Base-by-base conservation (phyloP, 1,284 basidiomycete species). In the Retiboletus fuscus region DNA sequence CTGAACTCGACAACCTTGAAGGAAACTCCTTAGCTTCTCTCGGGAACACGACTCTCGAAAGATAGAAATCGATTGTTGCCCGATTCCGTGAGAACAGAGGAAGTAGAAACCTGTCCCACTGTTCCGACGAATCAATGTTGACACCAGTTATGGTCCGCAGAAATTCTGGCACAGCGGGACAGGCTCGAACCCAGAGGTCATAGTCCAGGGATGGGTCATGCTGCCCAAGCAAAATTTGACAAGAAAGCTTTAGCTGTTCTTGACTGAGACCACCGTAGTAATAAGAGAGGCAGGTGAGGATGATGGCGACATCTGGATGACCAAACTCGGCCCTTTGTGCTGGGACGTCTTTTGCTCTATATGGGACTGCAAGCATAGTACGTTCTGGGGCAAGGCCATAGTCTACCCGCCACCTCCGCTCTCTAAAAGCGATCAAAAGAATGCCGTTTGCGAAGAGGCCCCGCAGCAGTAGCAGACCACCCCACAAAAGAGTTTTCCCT, bases 261-360 rank as follows among this genome's bases (percentile, higher is more conserved):
- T 80, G 71, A 5, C 3, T n/a, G 43, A 90, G 82, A 16, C 89
- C 89, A 3, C 80, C 77, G 60, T 89, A 88, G 63, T 89, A 89
- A 68, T 90, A 90, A 0, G 83, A 84, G 18, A 90, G 78, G 64
- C 84, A 89, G 0, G 89, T 90, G 44, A 90, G 79, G 22, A 81
- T 72, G 63, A 89, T 78, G 3, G 84, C 80, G 28, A 89, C 80
- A 34, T 90, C 88, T 0, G 88, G 88, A 75, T 90, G 88, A 1
- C 87, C 88, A 69, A 90, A 90, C 61, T 90, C 88, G 28, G 89
- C 86, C 47, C 84, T 80, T 41, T 80, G 69, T 24, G 86, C 81
- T 0, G 89, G 88, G 3, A 85, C 80, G 69, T 90, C 89, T 75
- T 89, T 89, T 0, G 88, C 88, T 34, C 85, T 80, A 70, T 87